These are phyloP conservation scores for Fusarium oligoseptatum DNA, from an alignment of 2,329 filamentous ascomycete genomes.

Conservation along the genomic window DNA sequence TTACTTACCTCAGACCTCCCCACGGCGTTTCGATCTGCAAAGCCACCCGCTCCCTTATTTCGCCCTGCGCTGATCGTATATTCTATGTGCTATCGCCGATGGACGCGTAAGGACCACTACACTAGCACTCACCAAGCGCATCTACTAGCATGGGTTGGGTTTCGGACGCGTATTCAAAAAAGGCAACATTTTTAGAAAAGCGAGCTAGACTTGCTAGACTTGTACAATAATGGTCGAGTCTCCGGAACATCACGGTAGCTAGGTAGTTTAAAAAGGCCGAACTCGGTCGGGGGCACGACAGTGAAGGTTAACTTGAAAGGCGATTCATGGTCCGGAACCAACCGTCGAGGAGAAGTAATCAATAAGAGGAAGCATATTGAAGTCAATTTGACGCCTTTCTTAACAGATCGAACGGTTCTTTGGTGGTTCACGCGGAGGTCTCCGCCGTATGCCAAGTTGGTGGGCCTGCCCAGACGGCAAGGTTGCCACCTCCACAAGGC, in stretches of 20 bases:
- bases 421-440: background rate
- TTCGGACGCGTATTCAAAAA: background rate
- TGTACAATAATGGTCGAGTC: background rate
- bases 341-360: background rate
- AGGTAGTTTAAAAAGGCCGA: background rate
- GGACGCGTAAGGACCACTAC: background rate
- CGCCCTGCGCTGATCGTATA: background rate
- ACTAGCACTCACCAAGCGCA: background rate
- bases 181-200: background rate
- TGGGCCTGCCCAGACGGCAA: background rate
- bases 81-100: background rate
- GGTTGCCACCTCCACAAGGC: background rate
- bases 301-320: too few species aligned
- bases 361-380: background rate
- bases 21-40: background rate
- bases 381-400: background rate
- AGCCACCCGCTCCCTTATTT: background rate
- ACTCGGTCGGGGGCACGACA: background rate
- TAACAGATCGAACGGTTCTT: background rate
- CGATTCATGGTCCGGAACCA: background rate
- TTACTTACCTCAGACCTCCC: background rate
- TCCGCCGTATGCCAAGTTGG: background rate
- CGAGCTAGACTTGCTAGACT: background rate
- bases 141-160: background rate
- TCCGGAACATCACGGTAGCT: background rate